Conservation (phyloP, 75 land plant species). For the Gnetum montanum region DNA sequence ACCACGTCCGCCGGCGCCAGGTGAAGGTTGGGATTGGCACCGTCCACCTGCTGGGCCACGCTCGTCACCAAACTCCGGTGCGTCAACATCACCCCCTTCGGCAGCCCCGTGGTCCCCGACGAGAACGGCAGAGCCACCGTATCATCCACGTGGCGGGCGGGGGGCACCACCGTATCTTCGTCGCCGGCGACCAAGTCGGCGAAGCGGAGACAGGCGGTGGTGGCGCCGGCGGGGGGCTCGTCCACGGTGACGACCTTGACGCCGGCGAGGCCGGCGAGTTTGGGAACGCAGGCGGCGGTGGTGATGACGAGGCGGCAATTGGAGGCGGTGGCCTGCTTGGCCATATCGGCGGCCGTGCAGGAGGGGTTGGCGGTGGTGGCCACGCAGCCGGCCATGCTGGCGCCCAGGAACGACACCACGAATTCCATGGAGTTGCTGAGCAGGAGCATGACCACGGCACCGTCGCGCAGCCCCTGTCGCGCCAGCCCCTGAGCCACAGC, state of each 20-base stretch:
- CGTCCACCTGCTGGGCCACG: slow-evolving; percentile 75
- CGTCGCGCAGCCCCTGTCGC: slow-evolving; percentile 27
- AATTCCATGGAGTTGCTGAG: slow-evolving; percentile 61
- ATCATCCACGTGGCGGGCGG: slow-evolving; percentile 47
- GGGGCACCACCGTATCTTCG: slow-evolving; percentile 26
- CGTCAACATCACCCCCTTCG: slow-evolving; percentile 80
- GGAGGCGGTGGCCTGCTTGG: slow-evolving; percentile 44
- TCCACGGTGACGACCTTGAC: slow-evolving; percentile 19
- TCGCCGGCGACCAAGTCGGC: slow-evolving; percentile 27
- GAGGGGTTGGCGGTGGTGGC: slow-evolving; percentile 71
- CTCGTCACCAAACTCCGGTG: slow-evolving; percentile 54
- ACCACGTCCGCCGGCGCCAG: slow-evolving; percentile 43
- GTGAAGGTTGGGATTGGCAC: slow-evolving; percentile 62
- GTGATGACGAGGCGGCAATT: slow-evolving; percentile 42
- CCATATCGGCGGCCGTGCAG: slow-evolving; percentile 57
- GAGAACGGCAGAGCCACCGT: slow-evolving; percentile 78
- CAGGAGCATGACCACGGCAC: slow-evolving; percentile 69
- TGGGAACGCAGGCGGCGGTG: slow-evolving; percentile 22
- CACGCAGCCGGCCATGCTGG: slow-evolving; percentile 35
- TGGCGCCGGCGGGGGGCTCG: not conserved
- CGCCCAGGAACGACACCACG: slow-evolving; percentile 53
- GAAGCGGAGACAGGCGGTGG: slow-evolving; percentile 26
- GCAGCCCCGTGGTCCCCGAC: slow-evolving; percentile 75
- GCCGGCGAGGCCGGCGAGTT: slow-evolving; percentile 26
- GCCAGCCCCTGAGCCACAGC: slow-evolving; percentile 40